Conservation (phyloP, 176 grass and related monocot genomes). For the Chrysopogon serrulatus region DNA sequence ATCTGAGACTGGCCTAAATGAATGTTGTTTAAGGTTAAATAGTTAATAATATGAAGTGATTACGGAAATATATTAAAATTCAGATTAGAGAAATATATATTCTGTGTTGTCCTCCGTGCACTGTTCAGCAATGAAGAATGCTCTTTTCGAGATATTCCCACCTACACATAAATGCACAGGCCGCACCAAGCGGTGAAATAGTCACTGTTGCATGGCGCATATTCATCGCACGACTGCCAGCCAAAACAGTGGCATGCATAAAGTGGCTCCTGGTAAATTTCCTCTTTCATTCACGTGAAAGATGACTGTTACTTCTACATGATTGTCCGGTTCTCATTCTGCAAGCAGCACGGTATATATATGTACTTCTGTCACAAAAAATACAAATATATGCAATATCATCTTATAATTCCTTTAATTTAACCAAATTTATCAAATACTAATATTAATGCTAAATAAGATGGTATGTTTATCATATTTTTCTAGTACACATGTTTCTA, state of each 20-base stretch:
- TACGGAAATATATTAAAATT: no score
- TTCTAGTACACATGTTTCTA: no score
- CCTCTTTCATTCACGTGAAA: background rate
- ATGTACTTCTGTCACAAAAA: no score
- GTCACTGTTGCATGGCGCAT: background rate
- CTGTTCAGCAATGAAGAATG: slow-evolving; percentile 2
- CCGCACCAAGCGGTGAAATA: background rate
- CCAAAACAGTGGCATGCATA: slow-evolving; percentile 35
- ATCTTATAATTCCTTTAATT: no score
- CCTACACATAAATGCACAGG: slow-evolving; percentile 2
- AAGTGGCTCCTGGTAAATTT: background rate
- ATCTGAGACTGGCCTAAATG: no score
- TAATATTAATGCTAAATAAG: no score
- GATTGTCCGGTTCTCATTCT: background rate
- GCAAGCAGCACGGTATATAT: background rate
- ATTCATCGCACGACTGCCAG: background rate
- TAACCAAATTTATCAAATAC: no score
- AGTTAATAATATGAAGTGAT: no score
- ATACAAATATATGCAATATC: no score
- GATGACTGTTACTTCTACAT: background rate
- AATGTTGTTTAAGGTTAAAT: no score
- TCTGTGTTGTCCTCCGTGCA: background rate
- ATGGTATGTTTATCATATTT: no score
- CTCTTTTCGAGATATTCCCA: slow-evolving; percentile 18
- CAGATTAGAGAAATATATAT: no score